phyloP scores from a whole-genome alignment of 352 stramenopile species.

The Chrysophaeum taylorii region DNA sequence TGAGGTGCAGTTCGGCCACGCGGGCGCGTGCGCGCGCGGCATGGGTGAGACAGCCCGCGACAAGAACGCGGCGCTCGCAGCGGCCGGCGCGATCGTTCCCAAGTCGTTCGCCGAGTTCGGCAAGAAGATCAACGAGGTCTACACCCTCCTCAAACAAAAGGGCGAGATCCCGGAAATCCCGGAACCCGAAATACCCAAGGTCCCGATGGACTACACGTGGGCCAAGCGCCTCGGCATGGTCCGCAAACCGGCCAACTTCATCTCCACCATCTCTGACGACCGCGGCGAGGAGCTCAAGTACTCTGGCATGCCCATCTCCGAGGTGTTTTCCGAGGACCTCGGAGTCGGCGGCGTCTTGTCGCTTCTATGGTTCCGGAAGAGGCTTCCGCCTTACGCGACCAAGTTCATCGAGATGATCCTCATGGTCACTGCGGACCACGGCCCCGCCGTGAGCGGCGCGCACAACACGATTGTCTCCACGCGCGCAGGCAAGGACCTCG shows the following conservation, averaged over 20 bases:
- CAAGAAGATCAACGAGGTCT: slow-evolving; percentile 74
- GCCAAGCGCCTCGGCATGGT: slow-evolving; percentile 88
- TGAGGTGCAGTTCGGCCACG: slow-evolving; percentile 93
- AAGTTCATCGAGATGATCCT: slow-evolving; percentile 97
- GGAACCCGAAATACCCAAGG: slow-evolving; percentile 77
- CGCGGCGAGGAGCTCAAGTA: slow-evolving; percentile 88
- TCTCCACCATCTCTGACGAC: slow-evolving; percentile 93
- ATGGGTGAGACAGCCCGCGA: slow-evolving; percentile 77
- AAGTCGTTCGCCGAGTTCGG: slow-evolving; percentile 88
- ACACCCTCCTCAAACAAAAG: slow-evolving; percentile 58
- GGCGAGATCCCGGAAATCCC: slow-evolving; percentile 65
- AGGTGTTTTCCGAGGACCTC: slow-evolving; percentile 83
- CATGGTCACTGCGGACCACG: slow-evolving; percentile 92
- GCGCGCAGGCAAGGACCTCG: slow-evolving; percentile 87
- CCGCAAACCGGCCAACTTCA: slow-evolving; percentile 90
- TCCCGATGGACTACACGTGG: slow-evolving; percentile 93
- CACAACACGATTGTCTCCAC: slow-evolving; percentile 92
- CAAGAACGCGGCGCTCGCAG: slow-evolving; percentile 68
- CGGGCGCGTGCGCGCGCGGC: slow-evolving; percentile 76
- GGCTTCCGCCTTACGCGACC: slow-evolving; percentile 55
- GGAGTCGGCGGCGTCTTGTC: slow-evolving; percentile 83
- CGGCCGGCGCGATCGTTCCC: slow-evolving; percentile 77
- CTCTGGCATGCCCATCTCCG: slow-evolving; percentile 82
- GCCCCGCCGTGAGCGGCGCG: slow-evolving; percentile 81
- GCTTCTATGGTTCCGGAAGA: slow-evolving; percentile 87